Evolutionary conservation across 139 green algal species (phyloP), one percentile per base, ranked within the genome.

Genomic region (Pleodorina starrii): DNA sequence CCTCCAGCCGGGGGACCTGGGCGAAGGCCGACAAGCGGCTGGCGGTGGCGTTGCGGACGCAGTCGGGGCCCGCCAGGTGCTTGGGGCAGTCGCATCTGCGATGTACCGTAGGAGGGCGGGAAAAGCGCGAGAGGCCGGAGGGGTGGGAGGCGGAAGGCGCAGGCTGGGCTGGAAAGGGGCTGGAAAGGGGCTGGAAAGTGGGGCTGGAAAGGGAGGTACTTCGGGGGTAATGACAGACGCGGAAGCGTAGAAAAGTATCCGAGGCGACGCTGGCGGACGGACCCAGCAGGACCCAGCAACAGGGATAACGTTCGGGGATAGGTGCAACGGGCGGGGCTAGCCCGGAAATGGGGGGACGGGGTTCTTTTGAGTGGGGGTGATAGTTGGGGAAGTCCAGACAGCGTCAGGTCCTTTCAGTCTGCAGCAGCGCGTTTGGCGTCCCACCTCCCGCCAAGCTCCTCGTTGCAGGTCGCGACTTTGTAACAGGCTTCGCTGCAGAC

Each of bases 61-160:
- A 85, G 54, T 85, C 54, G 36, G 16, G 16, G 1, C 78, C 78
- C 21, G 50, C 12, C 23, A 73, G 78, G 38, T 73, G 54, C 54
- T 85, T 85, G 35, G 78, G 78, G 38, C 77, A 84, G 77, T 84
- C 77, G 50, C 77, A 84, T 32, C 77, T 84, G 77, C 35, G 46
- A 11, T 36, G 63, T 2, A 66, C 29, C 29, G 9, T 66, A 25
- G 54, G 54, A 25, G 7, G 9, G 54, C n/a, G n/a, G n/a, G n/a
- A n/a, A n/a, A n/a, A n/a, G n/a, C n/a, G 54, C 6, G 9, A 66
- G 54, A 66, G 6, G 54, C n/a, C n/a, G n/a, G n/a, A n/a, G n/a
- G n/a, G n/a, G n/a, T n/a, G n/a, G n/a, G n/a, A n/a, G n/a, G n/a
- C n/a, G n/a, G n/a, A n/a, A n/a, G n/a, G n/a, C n/a, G n/a, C n/a